Conservation (phyloP, 2,329 filamentous ascomycete genomes). For the Gliomastix tumulicola region DNA sequence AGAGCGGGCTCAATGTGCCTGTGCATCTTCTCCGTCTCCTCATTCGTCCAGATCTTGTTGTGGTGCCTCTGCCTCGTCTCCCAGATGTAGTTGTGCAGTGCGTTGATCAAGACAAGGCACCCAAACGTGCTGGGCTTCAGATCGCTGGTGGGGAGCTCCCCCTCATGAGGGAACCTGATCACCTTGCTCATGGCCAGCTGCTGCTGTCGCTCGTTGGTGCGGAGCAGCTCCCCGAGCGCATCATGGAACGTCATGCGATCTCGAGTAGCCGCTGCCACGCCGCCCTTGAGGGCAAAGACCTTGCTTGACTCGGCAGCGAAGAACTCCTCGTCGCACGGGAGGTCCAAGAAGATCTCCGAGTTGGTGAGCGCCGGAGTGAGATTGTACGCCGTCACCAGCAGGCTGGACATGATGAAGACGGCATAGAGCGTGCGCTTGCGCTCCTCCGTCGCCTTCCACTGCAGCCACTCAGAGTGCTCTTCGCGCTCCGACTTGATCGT, state of each 20-base stretch:
- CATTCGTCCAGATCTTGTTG: constrained; percentile 80
- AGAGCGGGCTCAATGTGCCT: constrained; percentile 89
- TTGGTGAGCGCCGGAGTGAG: constrained; percentile 87
- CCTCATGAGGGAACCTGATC: constrained; percentile 2
- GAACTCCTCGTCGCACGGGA: constrained; percentile 90
- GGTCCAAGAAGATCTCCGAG: constrained; percentile 81
- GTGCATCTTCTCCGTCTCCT: constrained; percentile 95
- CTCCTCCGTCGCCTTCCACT: constrained; percentile 85
- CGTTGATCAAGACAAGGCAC: constrained; percentile 85
- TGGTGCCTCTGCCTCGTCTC: constrained; percentile 88
- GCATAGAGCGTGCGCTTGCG: constrained; percentile 88
- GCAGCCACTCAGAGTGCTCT: constrained; percentile 62
- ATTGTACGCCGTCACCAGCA: constrained; percentile 89
- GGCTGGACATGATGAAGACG: constrained; percentile 85
- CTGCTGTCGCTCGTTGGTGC: constrained; percentile 60
- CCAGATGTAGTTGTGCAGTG: constrained; percentile 97
- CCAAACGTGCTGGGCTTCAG: constrained; percentile 85
- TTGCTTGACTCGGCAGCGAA: constrained; percentile 79
- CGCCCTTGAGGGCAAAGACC: constrained; percentile 74
- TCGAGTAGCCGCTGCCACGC: constrained; percentile 59
- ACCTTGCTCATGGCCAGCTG: constrained; percentile 30
- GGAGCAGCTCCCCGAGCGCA: constrained; percentile 73
- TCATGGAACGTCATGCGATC: constrained; percentile 74
- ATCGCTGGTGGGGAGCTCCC: constrained; percentile 50
- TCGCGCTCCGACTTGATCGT: constrained; percentile 37